Evolutionary conservation across 2,329 filamentous ascomycete species (phyloP), one percentile per base, ranked within the genome.

Genomic region (Akanthomyces lecanii): DNA sequence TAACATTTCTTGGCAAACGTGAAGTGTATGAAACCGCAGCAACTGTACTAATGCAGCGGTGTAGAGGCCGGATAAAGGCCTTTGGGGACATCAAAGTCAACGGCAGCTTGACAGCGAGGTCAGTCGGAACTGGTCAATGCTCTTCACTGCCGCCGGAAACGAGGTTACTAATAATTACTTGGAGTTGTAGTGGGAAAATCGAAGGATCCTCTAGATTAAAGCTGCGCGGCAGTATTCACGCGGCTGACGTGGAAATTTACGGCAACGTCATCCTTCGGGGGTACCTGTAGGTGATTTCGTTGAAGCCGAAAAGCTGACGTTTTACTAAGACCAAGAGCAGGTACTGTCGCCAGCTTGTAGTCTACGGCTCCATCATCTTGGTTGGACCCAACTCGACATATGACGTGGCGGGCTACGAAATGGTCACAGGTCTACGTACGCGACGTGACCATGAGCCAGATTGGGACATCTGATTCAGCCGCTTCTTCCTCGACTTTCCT

Each of bases 131-230:
- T 5, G 2, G 8, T 28, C 18, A 10, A 16, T n/a, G 40, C 5
- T 45, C 5, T 16, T 7, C 7, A 1, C 2, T 8, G 21, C 28
- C 40, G 14, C 30, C n/a, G 16, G 18, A 8, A 36, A 47, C 40
- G 4, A 30, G 3, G 21, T 21, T 42, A 6, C 18, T 51, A 33
- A 25, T 16, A 3, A 40, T 44, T 55, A 36, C 2, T 55, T 45
- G 53, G 44, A 40, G 62, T 71, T 12, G 7, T 51, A 79, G 77
- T 51, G 77, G 77, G 64, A 79, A 78, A 64, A 76, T 81, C 66
- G 79, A 79, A 56, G 76, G 79, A 30, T 80, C 76, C 65, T 80
- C 79, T 23, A 79, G 80, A 68, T 72, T 82, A 44, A 79, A 72
- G 57, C 67, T 82, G 28, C 71, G 72, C 12, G 80, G 80, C 6